phyloP scores from a whole-genome alignment of 176 grass and related monocot genomes.

The Aegilops tauschii region DNA sequence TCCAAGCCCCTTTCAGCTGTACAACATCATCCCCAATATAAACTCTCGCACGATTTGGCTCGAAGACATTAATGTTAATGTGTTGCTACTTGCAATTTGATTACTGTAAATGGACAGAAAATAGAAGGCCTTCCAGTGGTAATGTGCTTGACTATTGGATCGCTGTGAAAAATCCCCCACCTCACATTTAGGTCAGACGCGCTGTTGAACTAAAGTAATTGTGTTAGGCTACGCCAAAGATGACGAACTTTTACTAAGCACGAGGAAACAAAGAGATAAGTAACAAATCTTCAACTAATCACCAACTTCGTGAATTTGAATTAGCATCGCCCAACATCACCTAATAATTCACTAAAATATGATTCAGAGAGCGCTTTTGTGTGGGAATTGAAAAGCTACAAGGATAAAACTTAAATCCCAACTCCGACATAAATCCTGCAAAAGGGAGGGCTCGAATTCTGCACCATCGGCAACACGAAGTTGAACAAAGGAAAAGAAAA shows the following conservation, averaged over 20 bases:
- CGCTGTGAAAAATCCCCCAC: not conserved
- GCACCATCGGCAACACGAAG: not conserved
- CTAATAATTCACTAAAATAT: not conserved
- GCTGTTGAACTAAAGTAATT: not conserved
- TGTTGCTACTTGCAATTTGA: not conserved
- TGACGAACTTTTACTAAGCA: not conserved
- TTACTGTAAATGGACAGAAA: not conserved
- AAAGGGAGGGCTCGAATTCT: not conserved
- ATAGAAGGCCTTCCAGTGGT: slow-evolving; percentile 4
- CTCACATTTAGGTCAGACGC: not conserved
- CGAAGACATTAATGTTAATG: not conserved
- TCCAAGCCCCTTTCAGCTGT: not conserved
- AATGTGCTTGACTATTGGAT: not conserved
- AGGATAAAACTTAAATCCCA: not conserved
- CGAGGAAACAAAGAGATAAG: not conserved
- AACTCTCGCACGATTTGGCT: not conserved
- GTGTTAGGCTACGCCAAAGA: not conserved
- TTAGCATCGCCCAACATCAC: not conserved
- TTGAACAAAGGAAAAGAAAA: not conserved
- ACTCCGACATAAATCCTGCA: not conserved
- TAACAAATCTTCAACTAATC: not conserved
- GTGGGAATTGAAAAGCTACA: not conserved
- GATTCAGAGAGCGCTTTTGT: not conserved
- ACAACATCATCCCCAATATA: not conserved
- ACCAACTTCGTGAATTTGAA: not conserved